phyloP scores from a whole-genome alignment of 306 rosid genomes.

The Casuarina cunninghamiana region DNA sequence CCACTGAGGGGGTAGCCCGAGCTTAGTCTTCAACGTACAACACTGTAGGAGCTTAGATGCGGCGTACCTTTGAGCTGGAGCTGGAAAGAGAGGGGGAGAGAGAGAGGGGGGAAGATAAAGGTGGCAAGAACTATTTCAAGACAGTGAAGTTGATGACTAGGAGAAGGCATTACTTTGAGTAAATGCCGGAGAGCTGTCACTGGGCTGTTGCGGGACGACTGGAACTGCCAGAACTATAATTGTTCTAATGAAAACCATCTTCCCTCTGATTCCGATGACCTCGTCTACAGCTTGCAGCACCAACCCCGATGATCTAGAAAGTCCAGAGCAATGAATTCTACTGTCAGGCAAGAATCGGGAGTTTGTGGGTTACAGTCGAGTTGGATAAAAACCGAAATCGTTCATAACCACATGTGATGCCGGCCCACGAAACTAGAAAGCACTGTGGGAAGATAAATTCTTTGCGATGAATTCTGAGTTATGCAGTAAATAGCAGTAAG shows the following conservation, averaged over 20 bases:
- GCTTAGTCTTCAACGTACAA: background rate
- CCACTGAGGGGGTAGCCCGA: background rate
- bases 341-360: background rate
- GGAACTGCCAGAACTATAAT: too few relatives aligned
- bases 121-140: too few relatives aligned
- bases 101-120: background rate
- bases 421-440: conserved; percentile 37
- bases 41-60: background rate
- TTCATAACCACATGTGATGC: conserved; percentile 30
- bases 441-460: conserved; percentile 8
- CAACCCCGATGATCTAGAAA: too few relatives aligned
- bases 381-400: background rate
- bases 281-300: too few relatives aligned
- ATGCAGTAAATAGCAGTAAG: too few relatives aligned
- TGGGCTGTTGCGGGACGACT: too few relatives aligned
- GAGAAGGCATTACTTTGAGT: conserved; percentile 17
- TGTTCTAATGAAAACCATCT: too few relatives aligned
- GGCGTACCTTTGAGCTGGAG: conserved; percentile 25
- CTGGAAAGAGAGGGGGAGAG: conserved; percentile 24
- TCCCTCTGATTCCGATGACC: too few relatives aligned
- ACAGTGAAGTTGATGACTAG: background rate
- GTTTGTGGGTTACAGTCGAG: conserved; percentile 6
- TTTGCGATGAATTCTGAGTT: too few relatives aligned
- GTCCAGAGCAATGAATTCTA: background rate
- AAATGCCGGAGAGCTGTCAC: conserved; percentile 9